Percentiles rank a stretch among this genome's conserved stretches.
Evolutionary conservation across 2,329 filamentous ascomycete species (phyloP).

Genomic region (Helotiales sp.): DNA sequence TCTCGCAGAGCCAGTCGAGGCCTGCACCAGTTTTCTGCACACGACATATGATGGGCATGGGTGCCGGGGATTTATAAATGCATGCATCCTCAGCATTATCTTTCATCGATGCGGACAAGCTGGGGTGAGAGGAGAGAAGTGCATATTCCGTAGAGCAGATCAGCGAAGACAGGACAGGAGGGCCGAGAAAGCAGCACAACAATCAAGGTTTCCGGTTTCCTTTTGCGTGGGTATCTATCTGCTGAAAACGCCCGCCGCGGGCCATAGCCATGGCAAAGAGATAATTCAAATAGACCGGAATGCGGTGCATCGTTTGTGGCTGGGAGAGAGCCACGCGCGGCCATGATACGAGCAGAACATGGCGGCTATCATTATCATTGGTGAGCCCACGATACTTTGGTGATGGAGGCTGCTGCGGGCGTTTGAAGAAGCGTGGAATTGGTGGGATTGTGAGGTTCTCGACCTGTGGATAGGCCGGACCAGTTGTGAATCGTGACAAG

Average conservation of each 20-base stretch:
- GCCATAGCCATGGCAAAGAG: neutral
- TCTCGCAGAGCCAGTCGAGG: conserved; percentile 2
- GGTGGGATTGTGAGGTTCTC: neutral
- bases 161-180: neutral
- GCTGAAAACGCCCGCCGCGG: neutral
- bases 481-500: neutral
- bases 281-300: neutral
- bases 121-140: neutral
- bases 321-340: neutral
- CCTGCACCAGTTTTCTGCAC: conserved; percentile 1
- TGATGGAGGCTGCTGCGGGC: neutral
- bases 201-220: neutral
- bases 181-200: neutral
- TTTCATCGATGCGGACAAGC: conserved; percentile 1
- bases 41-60: no score
- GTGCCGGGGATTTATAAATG: conserved; percentile 1
- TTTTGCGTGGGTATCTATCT: neutral
- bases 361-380: neutral
- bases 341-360: neutral
- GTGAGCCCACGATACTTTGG: neutral
- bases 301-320: neutral
- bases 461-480: neutral
- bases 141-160: no score
- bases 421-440: neutral
- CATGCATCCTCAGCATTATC: neutral